These are phyloP conservation scores for Aaosphaeria arxii DNA, from an alignment of 2,329 filamentous ascomycete species.

Conservation along the genomic window DNA sequence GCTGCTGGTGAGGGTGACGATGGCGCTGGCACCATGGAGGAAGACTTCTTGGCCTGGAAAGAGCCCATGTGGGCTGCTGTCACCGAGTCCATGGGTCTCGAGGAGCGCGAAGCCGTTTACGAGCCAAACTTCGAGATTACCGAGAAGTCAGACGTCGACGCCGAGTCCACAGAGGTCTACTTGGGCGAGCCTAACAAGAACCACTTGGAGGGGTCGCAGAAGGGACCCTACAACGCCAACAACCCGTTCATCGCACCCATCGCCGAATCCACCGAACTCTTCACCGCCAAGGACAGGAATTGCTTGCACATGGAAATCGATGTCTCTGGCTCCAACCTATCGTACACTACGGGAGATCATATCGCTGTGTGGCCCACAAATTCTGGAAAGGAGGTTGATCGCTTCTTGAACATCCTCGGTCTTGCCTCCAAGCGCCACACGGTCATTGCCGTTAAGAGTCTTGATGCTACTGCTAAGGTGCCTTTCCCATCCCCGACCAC, in stretches of 20 bases:
- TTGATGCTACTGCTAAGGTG: conserved; percentile 94
- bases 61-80: conserved; percentile 96
- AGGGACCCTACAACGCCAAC: conserved; percentile 92
- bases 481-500: conserved; percentile 97
- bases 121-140: conserved; percentile 86
- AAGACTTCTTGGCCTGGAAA: conserved; percentile 98
- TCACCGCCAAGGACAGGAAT: conserved; percentile 85
- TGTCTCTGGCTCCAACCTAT: conserved; percentile 81
- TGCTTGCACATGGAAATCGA: conserved; percentile 96
- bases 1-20: conserved; percentile 93
- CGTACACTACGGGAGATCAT: conserved; percentile 95
- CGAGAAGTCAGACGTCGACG: conserved; percentile 69
- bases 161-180: conserved; percentile 79
- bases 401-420: conserved; percentile 77
- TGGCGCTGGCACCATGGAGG: conserved; percentile 98
- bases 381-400: conserved; percentile 84
- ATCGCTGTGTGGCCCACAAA: conserved; percentile 92
- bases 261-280: conserved; percentile 84
- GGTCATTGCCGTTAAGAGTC: conserved; percentile 83
- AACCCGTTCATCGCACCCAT: conserved; percentile 97
- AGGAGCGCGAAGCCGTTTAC: conserved; percentile 95
- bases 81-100: conserved; percentile 76
- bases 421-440: conserved; percentile 72
- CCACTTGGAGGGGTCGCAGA: conserved; percentile 80
- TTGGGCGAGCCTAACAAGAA: conserved; percentile 95